A percentile compares a stretch with the other conserved stretches of the same genome.
phyloP scores from a whole-genome alignment of 2,329 filamentous ascomycete species.

The Trichoderma atroviride region DNA sequence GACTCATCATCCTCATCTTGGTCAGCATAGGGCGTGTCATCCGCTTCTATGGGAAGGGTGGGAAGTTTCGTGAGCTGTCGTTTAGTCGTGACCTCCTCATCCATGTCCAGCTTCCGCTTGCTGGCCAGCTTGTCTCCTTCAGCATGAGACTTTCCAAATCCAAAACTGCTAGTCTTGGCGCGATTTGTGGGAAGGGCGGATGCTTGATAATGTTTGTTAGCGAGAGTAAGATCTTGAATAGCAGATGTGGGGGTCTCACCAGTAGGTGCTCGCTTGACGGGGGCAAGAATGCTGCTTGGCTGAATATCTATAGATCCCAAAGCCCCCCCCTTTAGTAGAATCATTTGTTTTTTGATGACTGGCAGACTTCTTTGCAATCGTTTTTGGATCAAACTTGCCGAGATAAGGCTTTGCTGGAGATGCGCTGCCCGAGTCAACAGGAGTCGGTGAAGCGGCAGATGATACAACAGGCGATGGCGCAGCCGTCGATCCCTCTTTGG shows the following conservation, averaged over 20 bases:
- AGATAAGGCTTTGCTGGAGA: slow-evolving; percentile 64
- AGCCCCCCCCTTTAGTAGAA: slow-evolving; percentile 49
- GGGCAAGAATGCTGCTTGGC: slow-evolving; percentile 39
- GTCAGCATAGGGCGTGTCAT: slow-evolving; percentile 62
- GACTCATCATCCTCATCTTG: slow-evolving; percentile 71
- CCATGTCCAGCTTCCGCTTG: slow-evolving; percentile 79
- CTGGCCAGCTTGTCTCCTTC: slow-evolving; percentile 68
- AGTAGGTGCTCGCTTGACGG: slow-evolving; percentile 40
- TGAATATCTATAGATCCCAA: slow-evolving; percentile 52
- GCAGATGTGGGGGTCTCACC: slow-evolving; percentile 39
- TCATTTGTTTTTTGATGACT: slow-evolving; percentile 60
- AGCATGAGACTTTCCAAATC: slow-evolving; percentile 68
- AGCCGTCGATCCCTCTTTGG: slow-evolving; percentile 50
- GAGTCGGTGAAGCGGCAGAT: slow-evolving; percentile 54
- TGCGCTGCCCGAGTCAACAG: slow-evolving; percentile 45
- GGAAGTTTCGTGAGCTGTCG: slow-evolving; percentile 92
- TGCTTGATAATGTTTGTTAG: slow-evolving; percentile 40
- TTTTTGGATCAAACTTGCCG: slow-evolving; percentile 86
- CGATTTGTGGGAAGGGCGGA: slow-evolving; percentile 67
- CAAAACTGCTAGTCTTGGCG: slow-evolving; percentile 80
- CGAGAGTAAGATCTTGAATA: not conserved
- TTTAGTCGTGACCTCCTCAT: slow-evolving; percentile 82
- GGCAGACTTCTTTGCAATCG: slow-evolving; percentile 77
- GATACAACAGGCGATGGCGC: slow-evolving; percentile 55
- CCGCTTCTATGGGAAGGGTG: slow-evolving; percentile 68